phyloP scores from a whole-genome alignment of 805 yeast genomes.

The Barnettozyma botsteinii region DNA sequence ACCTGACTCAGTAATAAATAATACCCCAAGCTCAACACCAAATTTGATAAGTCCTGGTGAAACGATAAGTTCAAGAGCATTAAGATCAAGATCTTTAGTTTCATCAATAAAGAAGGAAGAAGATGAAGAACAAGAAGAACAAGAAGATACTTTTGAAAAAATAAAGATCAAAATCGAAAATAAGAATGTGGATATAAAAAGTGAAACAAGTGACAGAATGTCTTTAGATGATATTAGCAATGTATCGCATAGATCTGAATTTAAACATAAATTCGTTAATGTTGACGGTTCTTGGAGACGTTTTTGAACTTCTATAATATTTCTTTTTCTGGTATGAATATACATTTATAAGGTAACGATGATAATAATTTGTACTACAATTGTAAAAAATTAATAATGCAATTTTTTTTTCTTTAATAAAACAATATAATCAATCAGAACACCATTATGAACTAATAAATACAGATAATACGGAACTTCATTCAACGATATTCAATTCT shows the following conservation, averaged over 20 bases:
- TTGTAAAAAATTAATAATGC: not conserved
- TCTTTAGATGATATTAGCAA: not conserved
- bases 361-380: too few relatives aligned
- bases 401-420: not conserved
- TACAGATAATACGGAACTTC: too few relatives aligned
- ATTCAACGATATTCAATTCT: slow-evolving; percentile 20
- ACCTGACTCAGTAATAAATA: slow-evolving; percentile 32
- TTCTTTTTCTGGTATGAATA: too few relatives aligned
- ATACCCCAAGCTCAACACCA: slow-evolving; percentile 5
- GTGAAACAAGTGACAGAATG: not conserved
- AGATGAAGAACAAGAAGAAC: slow-evolving; percentile 6
- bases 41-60: not conserved
- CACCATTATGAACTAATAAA: not conserved
- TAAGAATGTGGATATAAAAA: not conserved
- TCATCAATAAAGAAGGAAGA: slow-evolving; percentile 16
- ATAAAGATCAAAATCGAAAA: not conserved
- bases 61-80: slow-evolving; percentile 8
- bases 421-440: too few relatives aligned
- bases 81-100: slow-evolving; percentile 15
- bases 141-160: slow-evolving; percentile 1
- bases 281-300: slow-evolving; percentile 15
- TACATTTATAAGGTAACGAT: too few relatives aligned
- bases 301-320: too few relatives aligned
- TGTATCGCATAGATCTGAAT: slow-evolving; percentile 7
- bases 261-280: slow-evolving; percentile 15